Evolutionary conservation across 176 grass and related monocot species (phyloP).

Genomic region (Tillandsia leiboldiana): DNA sequence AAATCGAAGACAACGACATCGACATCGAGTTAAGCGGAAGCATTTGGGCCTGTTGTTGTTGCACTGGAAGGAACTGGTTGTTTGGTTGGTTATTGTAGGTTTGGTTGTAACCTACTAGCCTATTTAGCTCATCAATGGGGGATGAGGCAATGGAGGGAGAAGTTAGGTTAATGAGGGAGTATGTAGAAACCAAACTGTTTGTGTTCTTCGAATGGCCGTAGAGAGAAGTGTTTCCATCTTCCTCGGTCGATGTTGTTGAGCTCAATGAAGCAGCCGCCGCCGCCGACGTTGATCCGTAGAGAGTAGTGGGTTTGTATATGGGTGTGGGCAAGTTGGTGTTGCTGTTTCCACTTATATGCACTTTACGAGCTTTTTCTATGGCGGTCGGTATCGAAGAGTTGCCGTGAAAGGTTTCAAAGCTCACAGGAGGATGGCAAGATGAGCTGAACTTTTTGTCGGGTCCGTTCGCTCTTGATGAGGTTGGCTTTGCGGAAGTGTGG

Average conservation of each 20-base stretch:
- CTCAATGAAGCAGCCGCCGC: conserved; percentile 20
- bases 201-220: conserved; percentile 35
- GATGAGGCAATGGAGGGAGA: conserved; percentile 39
- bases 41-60: conserved; percentile 18
- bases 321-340: conserved; percentile 7
- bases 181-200: conserved; percentile 41
- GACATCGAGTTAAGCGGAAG: conserved; percentile 31
- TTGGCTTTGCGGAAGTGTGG: conserved; percentile 18
- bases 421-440: conserved; percentile 35
- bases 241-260: conserved; percentile 7
- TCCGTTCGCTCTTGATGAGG: conserved; percentile 10
- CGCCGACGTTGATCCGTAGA: conserved; percentile 17
- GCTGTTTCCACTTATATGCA: conserved; percentile 5
- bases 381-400: conserved; percentile 39
- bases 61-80: conserved; percentile 33
- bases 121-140: conserved; percentile 63
- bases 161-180: conserved; percentile 55
- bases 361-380: conserved; percentile 13
- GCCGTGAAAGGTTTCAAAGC: conserved; percentile 31
- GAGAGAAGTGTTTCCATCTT: conserved; percentile 22
- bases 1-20: conserved; percentile 43
- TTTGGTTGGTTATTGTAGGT: conserved; percentile 32
- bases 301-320: conserved; percentile 9
- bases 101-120: conserved; percentile 38
- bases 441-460: conserved; percentile 33